A percentile compares a stretch with the other conserved stretches of the same genome.
These are phyloP conservation scores for Chamaenerion angustifolium DNA, from an alignment of 345 rosid species.

Conservation along the genomic window DNA sequence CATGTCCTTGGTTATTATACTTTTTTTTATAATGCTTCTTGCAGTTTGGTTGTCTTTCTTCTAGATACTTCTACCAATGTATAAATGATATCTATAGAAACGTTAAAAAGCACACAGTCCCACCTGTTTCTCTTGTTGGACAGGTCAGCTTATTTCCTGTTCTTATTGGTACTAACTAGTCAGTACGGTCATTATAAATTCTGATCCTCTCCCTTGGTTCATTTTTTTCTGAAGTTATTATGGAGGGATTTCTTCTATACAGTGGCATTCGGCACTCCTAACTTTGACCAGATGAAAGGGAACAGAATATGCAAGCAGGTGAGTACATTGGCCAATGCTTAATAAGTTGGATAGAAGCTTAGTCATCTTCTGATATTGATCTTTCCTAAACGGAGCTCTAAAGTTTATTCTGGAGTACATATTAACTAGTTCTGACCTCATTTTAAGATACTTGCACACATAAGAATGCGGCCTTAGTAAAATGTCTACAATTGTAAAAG, in stretches of 20 bases:
- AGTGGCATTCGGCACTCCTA: slow-evolving; percentile 72
- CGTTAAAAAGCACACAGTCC: slow-evolving; percentile 58
- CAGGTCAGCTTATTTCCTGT: slow-evolving; percentile 39
- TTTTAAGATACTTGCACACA: too few species aligned
- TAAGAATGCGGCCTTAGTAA: too few species aligned
- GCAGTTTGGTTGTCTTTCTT: slow-evolving; percentile 98
- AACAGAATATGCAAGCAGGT: slow-evolving; percentile 91
- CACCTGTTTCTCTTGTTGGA: slow-evolving; percentile 90
- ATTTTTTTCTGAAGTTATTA: slow-evolving; percentile 34
- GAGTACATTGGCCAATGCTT: not conserved
- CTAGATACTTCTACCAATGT: slow-evolving; percentile 88
- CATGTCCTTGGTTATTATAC: not conserved
- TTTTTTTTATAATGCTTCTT: slow-evolving; percentile 13
- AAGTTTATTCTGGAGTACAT: too few species aligned
- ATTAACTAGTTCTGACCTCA: too few species aligned
- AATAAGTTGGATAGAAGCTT: not conserved
- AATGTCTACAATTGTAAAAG: too few species aligned
- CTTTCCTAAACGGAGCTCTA: not conserved
- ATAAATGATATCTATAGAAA: slow-evolving; percentile 43
- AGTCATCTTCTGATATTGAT: not conserved
- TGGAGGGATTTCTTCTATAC: slow-evolving; percentile 96
- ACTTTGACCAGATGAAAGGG: slow-evolving; percentile 76
- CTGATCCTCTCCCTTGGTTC: not conserved
- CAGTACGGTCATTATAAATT: too few species aligned
- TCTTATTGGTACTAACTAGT: too few species aligned